Conservation (phyloP, 208 protist genomes). For the Angomonas deanei region DNA sequence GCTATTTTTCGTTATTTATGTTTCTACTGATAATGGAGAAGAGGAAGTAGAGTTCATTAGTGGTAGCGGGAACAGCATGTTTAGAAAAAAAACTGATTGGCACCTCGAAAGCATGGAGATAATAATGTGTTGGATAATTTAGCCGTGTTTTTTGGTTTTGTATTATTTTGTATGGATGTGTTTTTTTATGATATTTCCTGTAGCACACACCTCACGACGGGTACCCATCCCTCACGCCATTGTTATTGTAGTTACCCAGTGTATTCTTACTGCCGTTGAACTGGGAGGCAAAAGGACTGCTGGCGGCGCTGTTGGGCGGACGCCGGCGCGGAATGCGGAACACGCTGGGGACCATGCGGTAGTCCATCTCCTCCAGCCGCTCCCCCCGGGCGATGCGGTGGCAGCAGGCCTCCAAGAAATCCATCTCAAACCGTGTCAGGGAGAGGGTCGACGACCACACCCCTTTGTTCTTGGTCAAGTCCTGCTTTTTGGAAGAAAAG, state of each 20-base stretch:
- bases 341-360: conserved; percentile 47
- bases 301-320: conserved; percentile 1
- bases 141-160: not conserved
- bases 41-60: no score
- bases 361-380: conserved; percentile 32
- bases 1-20: no score
- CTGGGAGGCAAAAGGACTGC: not conserved
- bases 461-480: conserved; percentile 14
- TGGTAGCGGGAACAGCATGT: not conserved
- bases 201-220: no score
- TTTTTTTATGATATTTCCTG: no score
- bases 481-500: not conserved
- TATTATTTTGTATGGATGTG: not conserved
- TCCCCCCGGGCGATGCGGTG: conserved; percentile 52
- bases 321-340: conserved; percentile 77
- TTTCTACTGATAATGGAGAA: no score
- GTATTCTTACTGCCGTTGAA: not conserved
- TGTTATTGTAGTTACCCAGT: not conserved
- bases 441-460: conserved; percentile 60
- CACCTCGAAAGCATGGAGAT: no score
- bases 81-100: not conserved
- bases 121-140: not conserved
- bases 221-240: no score
- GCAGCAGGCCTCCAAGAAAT: conserved; percentile 87
- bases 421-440: conserved; percentile 69